phyloP scores from a whole-genome alignment of 371 early-diverging fungal species.

The Globomyces sp. region DNA sequence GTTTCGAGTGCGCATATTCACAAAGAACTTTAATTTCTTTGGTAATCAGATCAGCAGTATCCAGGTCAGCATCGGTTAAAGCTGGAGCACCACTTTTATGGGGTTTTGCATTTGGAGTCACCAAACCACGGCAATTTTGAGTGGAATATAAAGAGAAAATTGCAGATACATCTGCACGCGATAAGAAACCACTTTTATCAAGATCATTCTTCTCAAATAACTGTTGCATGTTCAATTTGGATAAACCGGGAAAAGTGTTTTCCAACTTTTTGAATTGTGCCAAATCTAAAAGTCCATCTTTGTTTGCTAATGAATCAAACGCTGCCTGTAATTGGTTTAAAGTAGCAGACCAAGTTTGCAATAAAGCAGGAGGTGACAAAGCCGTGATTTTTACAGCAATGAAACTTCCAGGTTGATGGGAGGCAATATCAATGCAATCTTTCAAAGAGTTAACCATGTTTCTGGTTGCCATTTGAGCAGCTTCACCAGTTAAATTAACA shows the following conservation, averaged over 20 bases:
- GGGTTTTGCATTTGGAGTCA: background rate
- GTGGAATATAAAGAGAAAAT: slow-evolving; percentile 8
- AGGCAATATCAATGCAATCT: slow-evolving; percentile 64
- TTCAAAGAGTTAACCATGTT: slow-evolving; percentile 64
- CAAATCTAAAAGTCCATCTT: background rate
- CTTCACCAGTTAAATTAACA: slow-evolving; percentile 28
- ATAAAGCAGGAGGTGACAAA: slow-evolving; percentile 70
- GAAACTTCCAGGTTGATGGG: slow-evolving; percentile 62
- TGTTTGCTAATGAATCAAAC: slow-evolving; percentile 4
- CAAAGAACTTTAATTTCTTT: slow-evolving; percentile 64
- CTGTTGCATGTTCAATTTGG: slow-evolving; percentile 8
- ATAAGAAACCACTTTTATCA: slow-evolving; percentile 10
- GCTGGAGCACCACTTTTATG: too few relatives aligned
- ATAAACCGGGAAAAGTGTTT: slow-evolving; percentile 7
- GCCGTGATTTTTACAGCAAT: slow-evolving; percentile 92
- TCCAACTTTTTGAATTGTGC: background rate
- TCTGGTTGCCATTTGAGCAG: slow-evolving; percentile 47
- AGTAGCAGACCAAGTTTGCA: slow-evolving; percentile 67
- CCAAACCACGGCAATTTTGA: slow-evolving; percentile 4
- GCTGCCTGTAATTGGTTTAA: slow-evolving; percentile 21
- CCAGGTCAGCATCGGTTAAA: slow-evolving; percentile 56
- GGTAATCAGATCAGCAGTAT: slow-evolving; percentile 70
- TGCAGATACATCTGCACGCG: slow-evolving; percentile 9
- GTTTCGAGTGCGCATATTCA: slow-evolving; percentile 56
- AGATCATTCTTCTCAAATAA: slow-evolving; percentile 7